Evolutionary conservation across 2,329 filamentous ascomycete species (phyloP).

Genomic region (Raffaelea arxii): DNA sequence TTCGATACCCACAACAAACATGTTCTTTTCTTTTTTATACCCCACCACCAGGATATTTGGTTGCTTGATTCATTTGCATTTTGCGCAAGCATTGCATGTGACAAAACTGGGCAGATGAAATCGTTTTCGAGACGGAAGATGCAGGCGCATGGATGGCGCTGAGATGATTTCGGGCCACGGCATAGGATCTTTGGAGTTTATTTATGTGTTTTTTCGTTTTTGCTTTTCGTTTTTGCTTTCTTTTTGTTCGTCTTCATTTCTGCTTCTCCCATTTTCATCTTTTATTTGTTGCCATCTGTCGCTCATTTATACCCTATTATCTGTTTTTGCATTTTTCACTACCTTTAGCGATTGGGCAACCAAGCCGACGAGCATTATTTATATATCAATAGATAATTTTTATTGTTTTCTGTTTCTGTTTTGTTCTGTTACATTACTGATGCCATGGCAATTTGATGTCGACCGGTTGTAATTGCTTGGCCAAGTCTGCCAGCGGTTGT

Average conservation of each 20-base stretch:
- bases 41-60: no score
- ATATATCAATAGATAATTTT: conserved; percentile 17
- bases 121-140: no score
- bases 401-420: conserved; percentile 13
- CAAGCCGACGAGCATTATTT: not conserved
- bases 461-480: conserved; percentile 39
- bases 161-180: no score
- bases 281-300: no score
- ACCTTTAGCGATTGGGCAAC: not conserved
- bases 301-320: not conserved
- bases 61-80: no score
- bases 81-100: no score
- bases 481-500: conserved; percentile 42
- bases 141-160: no score
- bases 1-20: no score
- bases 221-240: not conserved
- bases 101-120: no score
- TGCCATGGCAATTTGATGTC: conserved; percentile 43
- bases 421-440: conserved; percentile 17
- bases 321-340: not conserved
- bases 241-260: not conserved
- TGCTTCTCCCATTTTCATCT: not conserved
- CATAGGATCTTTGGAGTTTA: not conserved
- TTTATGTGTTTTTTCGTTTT: not conserved
- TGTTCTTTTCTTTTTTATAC: not conserved